Conservation (phyloP, 495 filamentous ascomycete genomes). For the Thermothielavioides terrestris region DNA sequence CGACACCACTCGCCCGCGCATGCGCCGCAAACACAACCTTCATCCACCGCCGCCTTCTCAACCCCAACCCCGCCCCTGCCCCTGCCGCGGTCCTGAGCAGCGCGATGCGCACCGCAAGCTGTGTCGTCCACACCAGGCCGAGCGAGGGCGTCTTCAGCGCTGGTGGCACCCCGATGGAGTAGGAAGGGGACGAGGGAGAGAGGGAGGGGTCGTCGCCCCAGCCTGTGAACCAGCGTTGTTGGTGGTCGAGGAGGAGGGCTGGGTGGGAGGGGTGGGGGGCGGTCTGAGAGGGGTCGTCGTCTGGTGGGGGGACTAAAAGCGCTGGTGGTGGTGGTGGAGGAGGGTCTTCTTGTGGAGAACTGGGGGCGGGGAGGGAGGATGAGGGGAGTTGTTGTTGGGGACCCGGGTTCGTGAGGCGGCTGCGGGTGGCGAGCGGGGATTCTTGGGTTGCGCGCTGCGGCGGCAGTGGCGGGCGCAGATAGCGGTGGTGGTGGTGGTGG, state of each 20-base stretch:
- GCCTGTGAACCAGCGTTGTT: constrained; percentile 88
- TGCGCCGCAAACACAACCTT: constrained; percentile 76
- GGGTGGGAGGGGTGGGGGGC: constrained; percentile 3
- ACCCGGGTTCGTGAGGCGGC: background rate
- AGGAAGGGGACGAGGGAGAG: constrained; percentile 7
- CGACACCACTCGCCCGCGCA: constrained; percentile 40
- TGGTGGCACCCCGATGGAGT: no score
- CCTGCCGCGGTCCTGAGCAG: constrained; percentile 53
- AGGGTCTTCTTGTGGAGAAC: background rate
- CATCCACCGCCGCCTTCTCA: constrained; percentile 44
- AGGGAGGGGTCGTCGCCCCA: constrained; percentile 61
- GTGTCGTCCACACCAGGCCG: constrained; percentile 83
- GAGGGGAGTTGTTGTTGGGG: background rate
- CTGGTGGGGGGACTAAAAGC: background rate
- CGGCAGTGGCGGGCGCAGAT: background rate
- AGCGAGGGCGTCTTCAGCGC: constrained; percentile 76
- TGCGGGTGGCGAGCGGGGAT: constrained; percentile 33
- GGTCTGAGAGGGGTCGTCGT: background rate
- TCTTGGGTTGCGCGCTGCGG: constrained; percentile 20
- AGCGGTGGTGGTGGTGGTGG: constrained; percentile 9
- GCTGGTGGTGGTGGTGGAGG: background rate
- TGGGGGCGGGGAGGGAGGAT: background rate
- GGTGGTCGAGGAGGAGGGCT: constrained; percentile 69
- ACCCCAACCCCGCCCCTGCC: constrained; percentile 8
- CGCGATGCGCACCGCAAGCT: constrained; percentile 73